phyloP scores from a whole-genome alignment of 148 eudicot genomes.

The Amaranthus cruentus region DNA sequence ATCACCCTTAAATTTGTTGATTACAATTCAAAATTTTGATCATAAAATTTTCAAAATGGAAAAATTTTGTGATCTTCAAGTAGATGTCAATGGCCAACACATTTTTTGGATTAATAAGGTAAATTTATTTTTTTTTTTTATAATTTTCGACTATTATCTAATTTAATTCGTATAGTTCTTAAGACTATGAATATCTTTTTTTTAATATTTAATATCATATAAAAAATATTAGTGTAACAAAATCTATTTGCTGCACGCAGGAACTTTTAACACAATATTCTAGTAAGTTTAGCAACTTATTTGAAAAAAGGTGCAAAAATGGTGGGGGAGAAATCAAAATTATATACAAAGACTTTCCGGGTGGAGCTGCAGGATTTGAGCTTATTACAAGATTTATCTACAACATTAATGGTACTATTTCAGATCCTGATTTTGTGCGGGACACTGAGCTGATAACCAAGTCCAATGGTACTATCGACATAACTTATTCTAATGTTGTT shows the following conservation, averaged over 20 bases:
- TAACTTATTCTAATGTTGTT: constrained; percentile 35
- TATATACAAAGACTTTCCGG: constrained; percentile 51
- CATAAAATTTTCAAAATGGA: constrained; percentile 11
- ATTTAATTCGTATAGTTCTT: background rate
- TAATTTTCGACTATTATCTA: background rate
- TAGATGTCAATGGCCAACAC: constrained; percentile 43
- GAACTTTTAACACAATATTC: constrained; percentile 35
- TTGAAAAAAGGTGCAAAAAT: constrained; percentile 13
- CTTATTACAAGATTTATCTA: constrained; percentile 46
- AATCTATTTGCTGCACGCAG: constrained; percentile 38
- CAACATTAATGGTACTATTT: background rate
- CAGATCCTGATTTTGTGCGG: too few relatives aligned
- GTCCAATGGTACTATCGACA: constrained; percentile 25
- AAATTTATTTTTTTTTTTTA: background rate
- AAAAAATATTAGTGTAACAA: background rate
- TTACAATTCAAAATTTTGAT: background rate
- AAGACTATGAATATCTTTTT: background rate
- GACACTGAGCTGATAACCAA: too few relatives aligned
- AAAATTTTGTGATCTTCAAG: constrained; percentile 34
- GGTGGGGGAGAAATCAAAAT: constrained; percentile 19
- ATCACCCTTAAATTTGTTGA: background rate
- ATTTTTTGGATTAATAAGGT: constrained; percentile 39
- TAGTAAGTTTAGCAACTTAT: constrained; percentile 30
- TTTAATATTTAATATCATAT: background rate
- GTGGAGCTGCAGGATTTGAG: constrained; percentile 50